phyloP scores from a whole-genome alignment of 2,329 filamentous ascomycete genomes.

The Periglandula ipomoeae region DNA sequence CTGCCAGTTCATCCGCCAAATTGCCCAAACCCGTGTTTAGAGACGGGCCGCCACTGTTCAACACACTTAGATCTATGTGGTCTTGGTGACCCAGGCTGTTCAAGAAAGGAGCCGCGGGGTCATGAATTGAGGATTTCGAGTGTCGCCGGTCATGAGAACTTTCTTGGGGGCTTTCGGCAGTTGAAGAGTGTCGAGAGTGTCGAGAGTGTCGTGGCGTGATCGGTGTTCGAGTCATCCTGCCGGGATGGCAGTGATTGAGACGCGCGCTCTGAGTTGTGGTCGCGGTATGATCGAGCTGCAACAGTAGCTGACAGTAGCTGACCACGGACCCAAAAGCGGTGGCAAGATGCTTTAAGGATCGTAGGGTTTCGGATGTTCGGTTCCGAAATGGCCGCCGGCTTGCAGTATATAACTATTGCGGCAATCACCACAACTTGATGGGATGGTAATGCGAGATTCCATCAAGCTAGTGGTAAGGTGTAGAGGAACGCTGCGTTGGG shows the following conservation, averaged over 20 bases:
- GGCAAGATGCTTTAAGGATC: too few relatives aligned
- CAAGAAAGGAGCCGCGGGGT: constrained; percentile 38
- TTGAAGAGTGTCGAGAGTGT: constrained; percentile 51
- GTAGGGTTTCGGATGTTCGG: too few relatives aligned
- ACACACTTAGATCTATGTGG: constrained; percentile 35
- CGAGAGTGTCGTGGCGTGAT: constrained; percentile 48
- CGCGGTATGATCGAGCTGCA: background rate
- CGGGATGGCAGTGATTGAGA: background rate
- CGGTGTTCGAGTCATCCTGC: constrained; percentile 7
- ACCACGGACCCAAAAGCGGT: too few relatives aligned
- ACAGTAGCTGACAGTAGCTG: background rate
- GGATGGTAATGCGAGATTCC: too few relatives aligned
- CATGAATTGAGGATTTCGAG: constrained; percentile 42
- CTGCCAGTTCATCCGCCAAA: constrained; percentile 71
- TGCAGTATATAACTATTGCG: too few relatives aligned
- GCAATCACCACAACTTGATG: too few relatives aligned
- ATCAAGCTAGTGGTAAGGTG: too few relatives aligned
- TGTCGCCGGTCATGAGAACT: constrained; percentile 38
- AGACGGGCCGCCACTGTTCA: constrained; percentile 31
- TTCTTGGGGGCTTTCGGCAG: constrained; percentile 37
- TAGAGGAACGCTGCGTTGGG: too few relatives aligned
- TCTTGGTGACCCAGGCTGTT: constrained; percentile 41
- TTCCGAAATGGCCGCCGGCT: too few relatives aligned
- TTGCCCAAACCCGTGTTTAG: constrained; percentile 59
- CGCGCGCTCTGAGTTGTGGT: background rate